These are phyloP conservation scores for Diddensiella transvaalensis DNA, from an alignment of 805 yeast species.

Conservation along the genomic window DNA sequence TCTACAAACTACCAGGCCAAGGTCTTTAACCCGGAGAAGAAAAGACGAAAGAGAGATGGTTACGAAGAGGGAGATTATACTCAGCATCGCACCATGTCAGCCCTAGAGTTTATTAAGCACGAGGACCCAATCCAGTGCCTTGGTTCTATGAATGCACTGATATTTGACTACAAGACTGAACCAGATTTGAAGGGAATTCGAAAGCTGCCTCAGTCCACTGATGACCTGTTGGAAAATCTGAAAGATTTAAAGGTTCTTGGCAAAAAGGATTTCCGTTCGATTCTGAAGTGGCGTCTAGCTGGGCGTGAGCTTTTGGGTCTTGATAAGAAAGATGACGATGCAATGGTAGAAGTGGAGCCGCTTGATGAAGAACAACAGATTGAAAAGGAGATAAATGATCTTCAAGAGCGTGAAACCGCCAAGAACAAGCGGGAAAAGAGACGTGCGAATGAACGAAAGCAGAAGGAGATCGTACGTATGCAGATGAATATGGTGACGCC, in stretches of 20 bases:
- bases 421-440: conserved; percentile 78
- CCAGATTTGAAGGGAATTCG: conserved; percentile 69
- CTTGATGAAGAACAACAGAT: conserved; percentile 86
- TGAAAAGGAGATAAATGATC: conserved; percentile 74
- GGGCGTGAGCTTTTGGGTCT: conserved; percentile 76
- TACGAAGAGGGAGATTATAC: conserved; percentile 89
- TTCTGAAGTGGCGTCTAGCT: conserved; percentile 83
- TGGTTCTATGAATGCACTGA: conserved; percentile 68
- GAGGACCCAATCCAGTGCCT: conserved; percentile 81
- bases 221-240: conserved; percentile 76
- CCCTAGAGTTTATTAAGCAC: conserved; percentile 75
- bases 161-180: conserved; percentile 56
- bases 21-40: conserved; percentile 90
- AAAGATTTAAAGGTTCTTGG: conserved; percentile 93
- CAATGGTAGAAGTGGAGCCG: conserved; percentile 58
- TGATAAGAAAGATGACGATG: conserved; percentile 48
- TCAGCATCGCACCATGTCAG: conserved; percentile 63
- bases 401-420: conserved; percentile 66
- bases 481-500: conserved; percentile 96
- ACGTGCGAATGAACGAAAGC: conserved; percentile 74
- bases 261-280: conserved; percentile 81
- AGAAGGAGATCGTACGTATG: conserved; percentile 83
- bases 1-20: conserved; percentile 75
- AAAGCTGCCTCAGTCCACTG: conserved; percentile 71
- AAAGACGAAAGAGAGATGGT: conserved; percentile 89